Percentiles rank a stretch among this genome's conserved stretches.
Evolutionary conservation across 805 yeast genomes (phyloP).

Genomic region (Saccharomycopsis olivae): DNA sequence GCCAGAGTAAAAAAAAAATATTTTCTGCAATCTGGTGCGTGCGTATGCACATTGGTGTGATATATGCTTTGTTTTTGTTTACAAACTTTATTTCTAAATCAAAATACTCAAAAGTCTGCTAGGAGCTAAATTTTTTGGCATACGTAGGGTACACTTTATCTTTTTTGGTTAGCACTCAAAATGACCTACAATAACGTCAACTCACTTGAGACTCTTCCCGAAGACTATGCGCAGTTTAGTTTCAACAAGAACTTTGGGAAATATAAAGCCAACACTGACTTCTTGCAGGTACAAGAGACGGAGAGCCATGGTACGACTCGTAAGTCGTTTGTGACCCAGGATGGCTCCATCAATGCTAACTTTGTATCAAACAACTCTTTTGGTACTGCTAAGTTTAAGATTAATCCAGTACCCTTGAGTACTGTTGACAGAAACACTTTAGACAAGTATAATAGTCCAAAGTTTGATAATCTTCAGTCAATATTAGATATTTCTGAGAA

Average conservation of each 20-base stretch:
- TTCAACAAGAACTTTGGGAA: conserved; percentile 9
- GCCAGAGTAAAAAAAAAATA: too few relatives aligned
- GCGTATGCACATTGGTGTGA: too few relatives aligned
- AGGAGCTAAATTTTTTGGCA: too few relatives aligned
- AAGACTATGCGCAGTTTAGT: conserved; percentile 16
- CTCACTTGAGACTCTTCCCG: conserved; percentile 18
- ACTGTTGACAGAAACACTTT: not conserved
- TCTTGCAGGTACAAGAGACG: conserved; percentile 5
- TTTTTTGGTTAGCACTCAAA: too few relatives aligned
- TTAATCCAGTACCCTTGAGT: too few relatives aligned
- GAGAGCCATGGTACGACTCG: not conserved
- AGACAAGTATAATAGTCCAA: conserved; percentile 6
- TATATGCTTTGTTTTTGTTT: too few relatives aligned
- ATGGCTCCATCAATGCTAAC: not conserved
- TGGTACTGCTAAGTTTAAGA: not conserved
- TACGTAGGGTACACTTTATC: too few relatives aligned
- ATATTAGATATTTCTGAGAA: conserved; percentile 8
- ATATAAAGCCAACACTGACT: conserved; percentile 13
- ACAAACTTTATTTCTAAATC: too few relatives aligned
- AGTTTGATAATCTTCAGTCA: conserved; percentile 15
- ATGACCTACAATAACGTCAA: not conserved
- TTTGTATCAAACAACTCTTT: not conserved
- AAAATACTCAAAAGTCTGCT: too few relatives aligned
- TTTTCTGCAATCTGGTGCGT: too few relatives aligned
- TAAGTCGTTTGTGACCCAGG: not conserved